Percentiles rank a stretch among this genome's conserved stretches.
These are phyloP conservation scores for Rhytidiadelphus loreus DNA, from an alignment of 225 moss, liverwort and hornwort species.

Conservation along the genomic window DNA sequence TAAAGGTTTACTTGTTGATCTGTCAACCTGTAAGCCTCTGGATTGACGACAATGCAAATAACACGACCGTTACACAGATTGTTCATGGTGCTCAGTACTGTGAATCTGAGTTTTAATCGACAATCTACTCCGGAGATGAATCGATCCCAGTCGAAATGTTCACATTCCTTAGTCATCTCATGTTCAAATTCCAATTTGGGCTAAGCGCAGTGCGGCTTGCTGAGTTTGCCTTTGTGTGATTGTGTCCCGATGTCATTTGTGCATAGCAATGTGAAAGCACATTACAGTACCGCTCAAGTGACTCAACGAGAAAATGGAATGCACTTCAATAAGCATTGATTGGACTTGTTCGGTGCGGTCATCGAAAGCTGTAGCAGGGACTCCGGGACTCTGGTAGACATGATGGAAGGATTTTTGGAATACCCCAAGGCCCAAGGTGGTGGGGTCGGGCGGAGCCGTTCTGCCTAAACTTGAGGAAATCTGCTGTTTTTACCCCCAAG, in stretches of 20 bases:
- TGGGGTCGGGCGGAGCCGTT: neutral
- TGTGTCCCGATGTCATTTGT: neutral
- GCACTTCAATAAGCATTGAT: neutral
- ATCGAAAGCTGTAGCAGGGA: neutral
- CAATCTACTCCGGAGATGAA: neutral
- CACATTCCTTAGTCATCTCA: neutral
- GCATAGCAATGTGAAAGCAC: neutral
- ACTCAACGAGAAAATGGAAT: neutral
- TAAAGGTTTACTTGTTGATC: neutral
- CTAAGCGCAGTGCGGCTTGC: neutral
- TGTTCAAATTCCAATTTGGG: too few relatives aligned
- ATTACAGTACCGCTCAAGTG: neutral
- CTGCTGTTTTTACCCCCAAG: neutral
- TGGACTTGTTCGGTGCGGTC: neutral
- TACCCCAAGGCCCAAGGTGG: neutral
- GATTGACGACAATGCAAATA: neutral
- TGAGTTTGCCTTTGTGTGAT: neutral
- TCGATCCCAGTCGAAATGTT: neutral
- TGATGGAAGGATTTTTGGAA: neutral
- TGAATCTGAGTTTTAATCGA: neutral
- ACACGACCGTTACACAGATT: neutral
- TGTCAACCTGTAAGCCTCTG: neutral
- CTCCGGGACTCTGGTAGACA: neutral
- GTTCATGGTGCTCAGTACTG: neutral
- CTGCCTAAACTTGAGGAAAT: neutral